Evolutionary conservation across 176 grass and related monocot species (phyloP).

Genomic region (Typha latifolia): DNA sequence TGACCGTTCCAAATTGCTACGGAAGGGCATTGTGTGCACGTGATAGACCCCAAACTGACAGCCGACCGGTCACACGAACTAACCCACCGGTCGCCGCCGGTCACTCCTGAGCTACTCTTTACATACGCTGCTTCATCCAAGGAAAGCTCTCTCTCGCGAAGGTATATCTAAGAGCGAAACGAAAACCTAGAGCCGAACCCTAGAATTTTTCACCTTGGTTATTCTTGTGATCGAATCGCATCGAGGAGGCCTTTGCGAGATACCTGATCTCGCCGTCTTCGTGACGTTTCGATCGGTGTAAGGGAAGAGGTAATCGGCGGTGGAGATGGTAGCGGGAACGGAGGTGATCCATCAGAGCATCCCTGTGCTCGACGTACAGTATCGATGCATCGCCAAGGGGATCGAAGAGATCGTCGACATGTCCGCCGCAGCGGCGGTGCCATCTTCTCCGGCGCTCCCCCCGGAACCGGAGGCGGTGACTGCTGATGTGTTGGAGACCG

Average conservation of each 20-base stretch:
- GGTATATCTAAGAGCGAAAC: neutral
- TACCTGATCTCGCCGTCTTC: neutral
- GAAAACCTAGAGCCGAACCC: neutral
- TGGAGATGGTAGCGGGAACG: conserved; percentile 73
- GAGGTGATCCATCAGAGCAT: conserved; percentile 54
- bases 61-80: no score
- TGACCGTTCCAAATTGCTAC: neutral
- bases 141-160: neutral
- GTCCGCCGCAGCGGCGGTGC: conserved; percentile 14
- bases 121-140: no score
- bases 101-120: neutral
- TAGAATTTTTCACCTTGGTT: neutral
- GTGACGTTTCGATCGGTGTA: conserved; percentile 2
- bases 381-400: conserved; percentile 6
- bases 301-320: conserved; percentile 14
- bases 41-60: neutral
- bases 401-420: conserved; percentile 21
- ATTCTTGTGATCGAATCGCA: neutral
- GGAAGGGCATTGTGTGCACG: neutral
- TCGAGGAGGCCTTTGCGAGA: neutral
- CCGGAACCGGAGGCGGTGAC: conserved; percentile 9
- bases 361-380: conserved; percentile 17
- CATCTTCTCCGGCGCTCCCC: conserved; percentile 3
- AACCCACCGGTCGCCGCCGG: neutral
- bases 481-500: conserved; percentile 27